A percentile compares a stretch with the other conserved stretches of the same genome.
phyloP scores from a whole-genome alignment of 805 yeast species.

The Kodamaea leandrae region DNA sequence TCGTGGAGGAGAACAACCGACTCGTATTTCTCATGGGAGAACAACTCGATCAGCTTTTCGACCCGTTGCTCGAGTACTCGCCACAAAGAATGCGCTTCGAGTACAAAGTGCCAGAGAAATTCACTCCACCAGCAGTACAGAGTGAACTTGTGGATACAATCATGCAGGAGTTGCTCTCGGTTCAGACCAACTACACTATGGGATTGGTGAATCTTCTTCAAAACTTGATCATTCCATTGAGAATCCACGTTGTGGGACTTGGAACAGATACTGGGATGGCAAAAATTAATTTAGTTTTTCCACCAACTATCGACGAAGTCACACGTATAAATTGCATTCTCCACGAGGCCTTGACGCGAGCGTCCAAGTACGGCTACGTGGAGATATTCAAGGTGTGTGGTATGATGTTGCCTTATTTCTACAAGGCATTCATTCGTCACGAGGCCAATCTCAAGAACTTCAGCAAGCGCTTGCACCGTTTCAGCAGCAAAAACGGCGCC shows the following conservation, averaged over 20 bases:
- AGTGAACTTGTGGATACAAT: conserved; percentile 42
- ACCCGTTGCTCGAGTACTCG: conserved; percentile 85
- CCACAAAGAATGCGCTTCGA: conserved; percentile 80
- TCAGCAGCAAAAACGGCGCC: conserved; percentile 27
- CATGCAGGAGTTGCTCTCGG: conserved; percentile 60
- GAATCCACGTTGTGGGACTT: conserved; percentile 63
- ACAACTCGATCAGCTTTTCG: conserved; percentile 84
- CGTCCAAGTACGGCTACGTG: conserved; percentile 64
- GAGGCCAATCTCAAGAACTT: conserved; percentile 85
- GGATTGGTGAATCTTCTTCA: conserved; percentile 73
- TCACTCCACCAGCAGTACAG: conserved; percentile 1
- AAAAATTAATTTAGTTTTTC: conserved; percentile 74
- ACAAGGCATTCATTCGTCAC: conserved; percentile 89
- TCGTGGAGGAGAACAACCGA: conserved; percentile 67
- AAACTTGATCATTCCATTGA: conserved; percentile 71
- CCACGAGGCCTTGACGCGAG: conserved; percentile 67
- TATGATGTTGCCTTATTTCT: conserved; percentile 81
- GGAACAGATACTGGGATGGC: conserved; percentile 55
- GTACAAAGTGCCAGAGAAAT: conserved; percentile 58
- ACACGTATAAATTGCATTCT: conserved; percentile 85
- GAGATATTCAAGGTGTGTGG: conserved; percentile 83
- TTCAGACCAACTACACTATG: conserved; percentile 74
- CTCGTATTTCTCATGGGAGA: conserved; percentile 77
- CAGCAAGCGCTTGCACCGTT: conserved; percentile 47
- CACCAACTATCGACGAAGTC: conserved; percentile 94